These are phyloP conservation scores for Mycena rebaudengoi DNA, from an alignment of 768 basidiomycete species.

Conservation along the genomic window DNA sequence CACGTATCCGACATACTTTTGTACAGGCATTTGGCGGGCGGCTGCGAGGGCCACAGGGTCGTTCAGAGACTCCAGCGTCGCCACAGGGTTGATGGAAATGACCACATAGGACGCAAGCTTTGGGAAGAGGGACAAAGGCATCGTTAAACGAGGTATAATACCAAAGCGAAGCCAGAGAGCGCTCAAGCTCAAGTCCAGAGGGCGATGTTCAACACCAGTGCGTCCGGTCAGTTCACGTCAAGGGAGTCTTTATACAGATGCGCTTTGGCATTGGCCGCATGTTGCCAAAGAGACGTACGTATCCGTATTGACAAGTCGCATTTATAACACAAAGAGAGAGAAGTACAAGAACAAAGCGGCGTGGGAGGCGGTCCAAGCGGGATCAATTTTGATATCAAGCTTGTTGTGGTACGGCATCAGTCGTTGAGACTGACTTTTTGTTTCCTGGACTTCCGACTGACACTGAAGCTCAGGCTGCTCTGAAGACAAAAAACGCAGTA, in stretches of 20 bases:
- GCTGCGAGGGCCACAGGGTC: conserved; percentile 19
- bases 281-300: conserved; percentile 16
- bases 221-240: not conserved
- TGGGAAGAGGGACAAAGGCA: conserved; percentile 14
- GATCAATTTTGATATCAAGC: no score
- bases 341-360: not conserved
- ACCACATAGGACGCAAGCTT: conserved; percentile 7
- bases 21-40: not conserved
- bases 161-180: not conserved
- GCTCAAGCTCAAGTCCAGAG: not conserved
- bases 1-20: conserved; percentile 21
- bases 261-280: not conserved
- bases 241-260: not conserved
- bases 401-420: no score
- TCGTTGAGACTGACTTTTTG: no score
- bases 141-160: not conserved
- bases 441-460: no score
- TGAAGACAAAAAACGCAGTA: no score
- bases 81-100: conserved; percentile 16
- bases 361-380: no score
- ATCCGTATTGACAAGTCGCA: not conserved
- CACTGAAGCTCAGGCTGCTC: no score
- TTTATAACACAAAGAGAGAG: conserved; percentile 12
- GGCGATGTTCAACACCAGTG: not conserved
- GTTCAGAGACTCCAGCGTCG: conserved; percentile 7